These are phyloP conservation scores for Moesziomyces antarcticus DNA, from an alignment of 1,284 basidiomycete genomes.

Conservation along the genomic window DNA sequence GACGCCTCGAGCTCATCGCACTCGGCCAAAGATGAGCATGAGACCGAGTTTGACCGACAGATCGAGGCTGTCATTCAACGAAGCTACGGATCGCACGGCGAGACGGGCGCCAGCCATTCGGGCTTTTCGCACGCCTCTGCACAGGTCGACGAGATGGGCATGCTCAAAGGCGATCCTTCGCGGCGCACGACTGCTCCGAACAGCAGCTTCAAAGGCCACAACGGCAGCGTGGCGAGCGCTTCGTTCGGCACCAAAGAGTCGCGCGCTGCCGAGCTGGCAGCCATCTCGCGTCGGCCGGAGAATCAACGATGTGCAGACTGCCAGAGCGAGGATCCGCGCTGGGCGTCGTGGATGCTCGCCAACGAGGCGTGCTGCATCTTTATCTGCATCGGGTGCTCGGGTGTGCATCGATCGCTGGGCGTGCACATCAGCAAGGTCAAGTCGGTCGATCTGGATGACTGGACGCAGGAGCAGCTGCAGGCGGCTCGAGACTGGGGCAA, in stretches of 20 bases:
- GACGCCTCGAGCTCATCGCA: conserved; percentile 15
- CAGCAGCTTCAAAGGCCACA: neutral
- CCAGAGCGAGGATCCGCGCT: conserved; percentile 68
- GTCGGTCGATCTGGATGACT: conserved; percentile 71
- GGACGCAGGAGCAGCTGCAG: conserved; percentile 58
- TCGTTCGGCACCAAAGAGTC: conserved; percentile 32
- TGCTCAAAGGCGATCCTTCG: conserved; percentile 9
- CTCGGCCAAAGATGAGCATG: conserved; percentile 18
- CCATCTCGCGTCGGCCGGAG: conserved; percentile 65
- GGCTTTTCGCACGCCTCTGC: conserved; percentile 16
- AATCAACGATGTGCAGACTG: conserved; percentile 71
- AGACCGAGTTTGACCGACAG: conserved; percentile 55
- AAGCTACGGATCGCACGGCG: conserved; percentile 49
- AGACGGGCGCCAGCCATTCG: conserved; percentile 16
- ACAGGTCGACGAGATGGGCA: conserved; percentile 25
- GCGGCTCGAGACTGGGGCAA: conserved; percentile 56
- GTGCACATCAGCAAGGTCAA: conserved; percentile 72
- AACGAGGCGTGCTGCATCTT: conserved; percentile 68
- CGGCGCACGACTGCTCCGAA: neutral
- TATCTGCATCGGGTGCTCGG: conserved; percentile 72
- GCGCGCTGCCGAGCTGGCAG: conserved; percentile 59
- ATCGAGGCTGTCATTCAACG: conserved; percentile 58
- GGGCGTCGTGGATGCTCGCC: conserved; percentile 69
- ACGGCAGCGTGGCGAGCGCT: conserved; percentile 13
- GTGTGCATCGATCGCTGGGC: conserved; percentile 71